phyloP scores from a whole-genome alignment of 306 rosid genomes.

The Fagus sylvatica region DNA sequence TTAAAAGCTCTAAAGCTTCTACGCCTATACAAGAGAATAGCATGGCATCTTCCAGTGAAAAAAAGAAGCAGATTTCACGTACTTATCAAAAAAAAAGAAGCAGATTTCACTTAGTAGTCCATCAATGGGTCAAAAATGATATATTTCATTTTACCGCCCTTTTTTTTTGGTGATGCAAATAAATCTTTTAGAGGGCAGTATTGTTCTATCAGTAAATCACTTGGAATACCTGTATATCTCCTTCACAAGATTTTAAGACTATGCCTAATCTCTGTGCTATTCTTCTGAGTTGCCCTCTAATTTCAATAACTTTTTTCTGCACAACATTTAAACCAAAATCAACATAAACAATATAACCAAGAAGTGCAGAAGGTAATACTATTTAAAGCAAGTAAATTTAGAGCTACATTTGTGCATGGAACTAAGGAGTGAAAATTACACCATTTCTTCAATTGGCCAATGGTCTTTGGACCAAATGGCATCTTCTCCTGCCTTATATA shows the following conservation, averaged over 20 bases:
- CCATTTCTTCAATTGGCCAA: background rate
- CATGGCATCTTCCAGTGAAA: background rate
- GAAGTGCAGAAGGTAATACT: background rate
- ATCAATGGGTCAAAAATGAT: background rate
- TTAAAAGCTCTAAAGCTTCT: background rate
- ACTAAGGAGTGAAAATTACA: background rate
- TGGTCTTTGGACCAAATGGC: background rate
- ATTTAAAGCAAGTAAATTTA: background rate
- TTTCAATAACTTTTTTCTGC: slow-evolving; percentile 85
- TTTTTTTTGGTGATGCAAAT: background rate
- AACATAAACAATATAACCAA: slow-evolving; percentile 19
- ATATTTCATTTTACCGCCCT: background rate
- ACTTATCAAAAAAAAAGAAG: background rate
- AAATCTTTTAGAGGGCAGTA: background rate
- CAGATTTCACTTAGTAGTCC: background rate
- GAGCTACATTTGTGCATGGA: background rate
- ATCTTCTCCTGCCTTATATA: background rate
- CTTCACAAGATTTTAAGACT: slow-evolving; percentile 66
- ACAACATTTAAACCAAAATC: slow-evolving; percentile 31
- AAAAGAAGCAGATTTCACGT: background rate
- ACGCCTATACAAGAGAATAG: background rate
- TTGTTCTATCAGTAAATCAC: background rate
- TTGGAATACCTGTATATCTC: slow-evolving; percentile 61
- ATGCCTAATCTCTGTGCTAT: slow-evolving; percentile 83
- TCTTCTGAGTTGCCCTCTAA: slow-evolving; percentile 87